Conservation (phyloP, 2,329 filamentous ascomycete genomes). For the Colletotrichum endophyticum region DNA sequence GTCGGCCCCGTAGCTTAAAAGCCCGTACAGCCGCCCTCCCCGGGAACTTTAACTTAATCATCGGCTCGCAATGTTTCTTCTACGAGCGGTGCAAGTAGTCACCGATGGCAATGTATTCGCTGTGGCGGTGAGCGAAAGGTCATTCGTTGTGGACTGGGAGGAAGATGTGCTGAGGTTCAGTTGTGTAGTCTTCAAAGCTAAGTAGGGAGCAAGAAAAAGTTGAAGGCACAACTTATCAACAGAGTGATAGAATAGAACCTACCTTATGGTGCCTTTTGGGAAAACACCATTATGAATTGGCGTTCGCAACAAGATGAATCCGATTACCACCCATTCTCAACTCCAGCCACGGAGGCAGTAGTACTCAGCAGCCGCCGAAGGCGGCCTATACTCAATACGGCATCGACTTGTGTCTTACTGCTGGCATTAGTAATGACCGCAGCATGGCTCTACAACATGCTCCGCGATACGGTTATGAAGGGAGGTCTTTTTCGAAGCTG, state of each 20-base stretch:
- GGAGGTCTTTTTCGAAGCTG: not conserved
- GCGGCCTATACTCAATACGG: not conserved
- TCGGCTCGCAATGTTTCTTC: not conserved
- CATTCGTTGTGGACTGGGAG: fast-evolving
- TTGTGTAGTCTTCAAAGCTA: not conserved
- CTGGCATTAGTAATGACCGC: not conserved
- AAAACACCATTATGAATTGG: not conserved
- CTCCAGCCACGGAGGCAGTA: not conserved
- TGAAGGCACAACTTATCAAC: not conserved
- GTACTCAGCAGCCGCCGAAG: not conserved
- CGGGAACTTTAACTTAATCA: not conserved
- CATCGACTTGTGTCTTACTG: not conserved
- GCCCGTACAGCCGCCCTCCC: not conserved
- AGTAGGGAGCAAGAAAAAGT: not conserved
- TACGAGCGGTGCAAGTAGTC: not conserved
- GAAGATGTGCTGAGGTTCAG: not conserved
- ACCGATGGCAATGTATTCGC: fast-evolving
- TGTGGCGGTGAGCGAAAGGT: not conserved
- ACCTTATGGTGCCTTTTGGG: fast-evolving
- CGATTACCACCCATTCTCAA: not conserved
- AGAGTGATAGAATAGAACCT: not conserved
- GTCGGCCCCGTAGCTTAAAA: not conserved
- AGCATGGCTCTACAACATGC: not conserved
- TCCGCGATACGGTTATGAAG: not conserved
- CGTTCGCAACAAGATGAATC: not conserved